Evolutionary conservation across 257 asterid species (phyloP).

Genomic region (Paraleonurus japonicus): DNA sequence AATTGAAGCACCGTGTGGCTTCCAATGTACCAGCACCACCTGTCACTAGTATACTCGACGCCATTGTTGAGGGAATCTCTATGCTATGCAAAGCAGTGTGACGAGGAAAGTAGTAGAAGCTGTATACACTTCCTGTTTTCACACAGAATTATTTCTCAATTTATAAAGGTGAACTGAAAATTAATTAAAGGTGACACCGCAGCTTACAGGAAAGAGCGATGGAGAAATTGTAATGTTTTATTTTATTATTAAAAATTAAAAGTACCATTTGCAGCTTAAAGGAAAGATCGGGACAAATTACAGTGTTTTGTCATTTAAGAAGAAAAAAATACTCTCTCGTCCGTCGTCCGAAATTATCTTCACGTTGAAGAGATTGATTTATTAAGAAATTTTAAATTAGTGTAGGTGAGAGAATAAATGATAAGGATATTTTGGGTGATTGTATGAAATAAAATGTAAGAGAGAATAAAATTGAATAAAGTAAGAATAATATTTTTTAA

Average conservation of each 20-base stretch:
- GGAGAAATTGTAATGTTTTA: neutral
- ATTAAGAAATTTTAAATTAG: too few relatives aligned
- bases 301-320: too few relatives aligned
- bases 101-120: neutral
- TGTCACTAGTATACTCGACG: constrained; percentile 45
- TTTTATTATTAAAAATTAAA: too few relatives aligned
- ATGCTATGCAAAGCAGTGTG: neutral
- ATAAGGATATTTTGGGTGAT: too few relatives aligned
- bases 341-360: too few relatives aligned
- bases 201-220: neutral
- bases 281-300: neutral
- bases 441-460: too few relatives aligned
- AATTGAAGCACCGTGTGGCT: constrained; percentile 78
- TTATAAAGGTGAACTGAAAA: neutral
- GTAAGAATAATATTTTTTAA: too few relatives aligned
- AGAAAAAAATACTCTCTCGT: too few relatives aligned
- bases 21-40: constrained; percentile 53
- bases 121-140: neutral
- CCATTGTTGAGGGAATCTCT: constrained; percentile 27
- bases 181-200: neutral
- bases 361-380: too few relatives aligned
- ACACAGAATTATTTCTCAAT: neutral
- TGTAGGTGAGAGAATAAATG: too few relatives aligned
- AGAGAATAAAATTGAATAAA: too few relatives aligned
- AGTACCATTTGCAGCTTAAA: too few relatives aligned